Conservation (phyloP, 805 yeast genomes). For the Starmerella stigmatis region DNA sequence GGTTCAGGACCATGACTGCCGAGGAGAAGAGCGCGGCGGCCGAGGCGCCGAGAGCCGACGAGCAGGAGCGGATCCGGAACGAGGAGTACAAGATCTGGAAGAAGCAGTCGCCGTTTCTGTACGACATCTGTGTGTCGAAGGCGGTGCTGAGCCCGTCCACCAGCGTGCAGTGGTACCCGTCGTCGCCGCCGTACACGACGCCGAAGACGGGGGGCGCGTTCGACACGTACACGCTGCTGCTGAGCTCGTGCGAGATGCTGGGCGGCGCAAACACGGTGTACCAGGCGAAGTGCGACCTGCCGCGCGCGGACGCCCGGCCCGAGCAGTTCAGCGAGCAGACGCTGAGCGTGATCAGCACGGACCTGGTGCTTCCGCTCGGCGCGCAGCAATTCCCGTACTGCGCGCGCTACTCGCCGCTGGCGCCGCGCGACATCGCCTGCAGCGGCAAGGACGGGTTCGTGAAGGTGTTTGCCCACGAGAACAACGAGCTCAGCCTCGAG, state of each 20-base stretch:
- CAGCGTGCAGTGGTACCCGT: slow-evolving; percentile 54
- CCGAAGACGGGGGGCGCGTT: slow-evolving; percentile 18
- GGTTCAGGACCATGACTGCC: slow-evolving; percentile 1
- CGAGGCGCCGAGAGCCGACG: slow-evolving; percentile 9
- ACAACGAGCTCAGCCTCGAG: slow-evolving; percentile 30
- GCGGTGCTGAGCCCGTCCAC: slow-evolving; percentile 53
- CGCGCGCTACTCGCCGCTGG: slow-evolving; percentile 44
- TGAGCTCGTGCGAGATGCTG: slow-evolving; percentile 40
- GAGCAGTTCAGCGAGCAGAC: slow-evolving; percentile 52
- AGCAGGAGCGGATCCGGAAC: slow-evolving; percentile 20
- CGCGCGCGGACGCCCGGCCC: slow-evolving; percentile 17
- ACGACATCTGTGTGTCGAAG: slow-evolving; percentile 45
- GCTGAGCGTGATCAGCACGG: slow-evolving; percentile 7
- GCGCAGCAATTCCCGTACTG: slow-evolving; percentile 9
- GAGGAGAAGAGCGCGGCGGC: slow-evolving; percentile 8
- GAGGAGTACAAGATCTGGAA: slow-evolving; percentile 51
- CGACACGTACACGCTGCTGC: slow-evolving; percentile 40
- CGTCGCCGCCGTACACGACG: slow-evolving; percentile 21
- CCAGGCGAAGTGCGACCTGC: slow-evolving; percentile 33
- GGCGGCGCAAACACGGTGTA: slow-evolving; percentile 38
- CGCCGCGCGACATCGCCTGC: slow-evolving; percentile 41
- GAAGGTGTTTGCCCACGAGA: slow-evolving; percentile 22
- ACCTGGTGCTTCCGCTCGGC: slow-evolving; percentile 9
- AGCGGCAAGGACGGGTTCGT: slow-evolving; percentile 37
- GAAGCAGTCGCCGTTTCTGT: slow-evolving; percentile 49